Percentiles rank a stretch among this genome's conserved stretches.
These are phyloP conservation scores for Suillus variegatus DNA, from an alignment of 768 basidiomycete genomes.

Conservation along the genomic window DNA sequence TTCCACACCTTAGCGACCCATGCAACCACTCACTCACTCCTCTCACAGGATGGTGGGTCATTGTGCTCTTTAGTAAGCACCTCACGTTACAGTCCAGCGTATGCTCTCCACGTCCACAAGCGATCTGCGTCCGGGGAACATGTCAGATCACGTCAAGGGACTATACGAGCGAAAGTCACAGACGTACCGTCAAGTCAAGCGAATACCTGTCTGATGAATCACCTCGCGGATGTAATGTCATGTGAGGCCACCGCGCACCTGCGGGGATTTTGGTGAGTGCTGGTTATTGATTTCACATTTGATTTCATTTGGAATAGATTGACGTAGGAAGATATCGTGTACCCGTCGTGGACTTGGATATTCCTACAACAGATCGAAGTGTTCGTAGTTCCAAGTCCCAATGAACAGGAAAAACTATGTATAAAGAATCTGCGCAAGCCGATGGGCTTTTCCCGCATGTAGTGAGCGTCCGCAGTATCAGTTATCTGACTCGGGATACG, in stretches of 20 bases:
- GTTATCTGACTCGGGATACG: not conserved
- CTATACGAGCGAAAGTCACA: not conserved
- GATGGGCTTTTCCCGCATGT: not conserved
- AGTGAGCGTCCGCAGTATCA: not conserved
- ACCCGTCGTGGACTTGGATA: not conserved
- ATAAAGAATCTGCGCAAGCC: not conserved
- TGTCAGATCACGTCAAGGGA: not conserved
- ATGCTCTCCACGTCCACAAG: conserved; percentile 74
- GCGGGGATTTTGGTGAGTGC: not conserved
- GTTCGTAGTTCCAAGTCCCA: not conserved
- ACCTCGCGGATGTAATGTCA: conserved; percentile 96
- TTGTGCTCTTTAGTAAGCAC: conserved; percentile 49
- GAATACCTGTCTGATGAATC: conserved; percentile 88
- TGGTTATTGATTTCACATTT: conserved; percentile 11
- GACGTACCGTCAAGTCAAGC: conserved; percentile 86
- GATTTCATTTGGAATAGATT: not conserved
- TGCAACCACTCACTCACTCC: not conserved
- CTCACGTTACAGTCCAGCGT: conserved; percentile 88
- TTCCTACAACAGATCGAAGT: not conserved
- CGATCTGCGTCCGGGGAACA: conserved; percentile 41
- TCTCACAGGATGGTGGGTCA: not conserved
- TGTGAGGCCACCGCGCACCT: conserved; percentile 92
- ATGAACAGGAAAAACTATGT: not conserved
- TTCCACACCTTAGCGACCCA: not conserved
- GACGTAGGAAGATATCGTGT: not conserved